Evolutionary conservation across 78 protist species (phyloP).

Genomic region (Dictyostelium capitatum): DNA sequence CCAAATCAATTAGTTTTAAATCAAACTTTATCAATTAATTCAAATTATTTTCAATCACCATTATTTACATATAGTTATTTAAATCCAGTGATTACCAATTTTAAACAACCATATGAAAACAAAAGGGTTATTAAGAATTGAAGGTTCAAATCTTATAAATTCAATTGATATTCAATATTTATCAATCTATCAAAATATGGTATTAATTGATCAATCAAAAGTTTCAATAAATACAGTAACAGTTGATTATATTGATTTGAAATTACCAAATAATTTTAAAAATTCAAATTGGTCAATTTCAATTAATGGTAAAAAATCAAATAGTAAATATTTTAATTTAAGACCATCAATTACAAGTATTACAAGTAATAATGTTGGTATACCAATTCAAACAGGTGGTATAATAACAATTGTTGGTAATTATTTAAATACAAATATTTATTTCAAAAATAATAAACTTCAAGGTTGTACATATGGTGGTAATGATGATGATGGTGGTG

Average conservation of each 20-base stretch:
- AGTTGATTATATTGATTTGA: not conserved
- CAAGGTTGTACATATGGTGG: not conserved
- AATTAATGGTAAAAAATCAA: not conserved
- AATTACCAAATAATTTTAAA: constrained; percentile 4
- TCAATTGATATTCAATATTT: not conserved
- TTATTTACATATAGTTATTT: not conserved
- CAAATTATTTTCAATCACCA: not conserved
- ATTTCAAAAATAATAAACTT: not conserved
- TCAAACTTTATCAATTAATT: not conserved
- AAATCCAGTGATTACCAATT: not conserved
- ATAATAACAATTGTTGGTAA: not conserved
- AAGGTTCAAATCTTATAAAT: not conserved
- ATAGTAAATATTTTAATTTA: not conserved
- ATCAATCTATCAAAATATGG: too few relatives aligned
- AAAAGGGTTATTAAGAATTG: not conserved
- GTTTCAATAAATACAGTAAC: too few relatives aligned
- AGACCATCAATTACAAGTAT: not conserved
- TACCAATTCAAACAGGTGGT: not conserved
- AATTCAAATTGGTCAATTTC: not conserved
- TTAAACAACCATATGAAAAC: constrained; percentile 1
- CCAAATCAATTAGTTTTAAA: not conserved
- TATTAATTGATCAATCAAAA: too few relatives aligned
- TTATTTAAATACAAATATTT: not conserved
- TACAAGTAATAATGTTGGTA: not conserved
- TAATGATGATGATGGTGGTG: not conserved